phyloP scores from a whole-genome alignment of 495 filamentous ascomycete genomes.

The Aspergillus campestris region DNA sequence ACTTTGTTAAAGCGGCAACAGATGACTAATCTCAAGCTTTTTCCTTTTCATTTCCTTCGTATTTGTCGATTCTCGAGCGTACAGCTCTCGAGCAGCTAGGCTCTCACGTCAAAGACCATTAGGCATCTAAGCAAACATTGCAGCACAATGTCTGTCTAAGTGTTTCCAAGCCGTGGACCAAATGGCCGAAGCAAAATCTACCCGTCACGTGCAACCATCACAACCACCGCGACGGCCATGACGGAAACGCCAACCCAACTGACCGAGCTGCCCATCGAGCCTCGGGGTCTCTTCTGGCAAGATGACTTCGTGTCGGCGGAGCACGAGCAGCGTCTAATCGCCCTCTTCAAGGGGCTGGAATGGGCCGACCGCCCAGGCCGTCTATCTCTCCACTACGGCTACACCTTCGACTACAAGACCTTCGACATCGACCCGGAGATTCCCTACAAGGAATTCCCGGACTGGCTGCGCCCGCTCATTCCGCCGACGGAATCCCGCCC shows the following conservation, averaged over 20 bases:
- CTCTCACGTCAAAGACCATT: no score
- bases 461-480: conserved; percentile 30
- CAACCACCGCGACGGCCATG: no score
- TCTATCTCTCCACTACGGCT: conserved; percentile 34
- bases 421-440: conserved; percentile 32
- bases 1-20: no score
- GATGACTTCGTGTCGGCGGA: conserved; percentile 24
- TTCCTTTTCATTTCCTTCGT: no score
- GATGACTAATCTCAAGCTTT: no score
- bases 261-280: conserved; percentile 21
- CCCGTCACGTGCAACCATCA: no score
- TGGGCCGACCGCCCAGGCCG: conserved; percentile 32
- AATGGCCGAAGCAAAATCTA: no score
- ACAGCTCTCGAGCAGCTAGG: no score
- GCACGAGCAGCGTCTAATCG: conserved; percentile 27
- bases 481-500: conserved; percentile 26
- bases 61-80: no score
- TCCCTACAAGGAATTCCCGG: conserved; percentile 31
- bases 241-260: conserved; percentile 11
- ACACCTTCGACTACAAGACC: conserved; percentile 37
- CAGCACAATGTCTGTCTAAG: no score
- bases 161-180: no score
- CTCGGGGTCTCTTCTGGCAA: conserved; percentile 25
- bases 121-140: no score
- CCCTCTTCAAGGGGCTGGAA: conserved; percentile 24